Evolutionary conservation across 129 eudicot species (phyloP), one percentile per base, ranked within the genome.

Genomic region (Rutidosis leptorrhynchoides): DNA sequence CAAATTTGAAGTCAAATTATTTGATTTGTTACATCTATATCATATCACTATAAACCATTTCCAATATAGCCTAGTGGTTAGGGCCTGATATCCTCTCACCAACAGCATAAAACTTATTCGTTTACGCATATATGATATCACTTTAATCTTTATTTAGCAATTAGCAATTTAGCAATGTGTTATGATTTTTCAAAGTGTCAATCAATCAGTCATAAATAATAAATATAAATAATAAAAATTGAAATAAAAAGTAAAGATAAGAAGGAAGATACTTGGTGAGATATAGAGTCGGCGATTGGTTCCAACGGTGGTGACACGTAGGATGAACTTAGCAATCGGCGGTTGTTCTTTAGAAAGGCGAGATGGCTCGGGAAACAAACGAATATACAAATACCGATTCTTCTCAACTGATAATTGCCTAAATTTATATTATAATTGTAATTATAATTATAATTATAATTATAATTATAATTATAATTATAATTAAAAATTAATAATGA

Each of bases 351-450:
- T 88, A 0, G 96, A 66, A 8, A 79, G 6, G 37, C 84, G 80
- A 27, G 89, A 83, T 1, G 85, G 83, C 58, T 92, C 96, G 0
- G 98, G 98, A 59, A 83, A 85, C 60, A 92, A 69, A 35, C 95
- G 80, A 49, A 92, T 71, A 74, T 79, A 83, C 56, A 85, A 23
- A 67, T 78, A 79, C 46, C 96, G 90, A 68, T 85, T 83, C 82
- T 78, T 92, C 88, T 88, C 96, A 12, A 88, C 81, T 30, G 95
- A 77, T 71, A 92, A 65, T 67, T 83, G 85, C 98, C 98, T 91
- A 43, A 35, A 33, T 6, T 30, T 5, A 30, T 30, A 30, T 30
- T 30, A 30, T 5, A 1, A 30, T 19, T 25, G 11, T 20, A 51
- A 5, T 48, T 3, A 16, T 26, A 8, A 32, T 52, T 28, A 10